Percentiles rank a stretch among this genome's conserved stretches.
Evolutionary conservation across 2,329 filamentous ascomycete species (phyloP).

Genomic region (Trichoderma sp.): DNA sequence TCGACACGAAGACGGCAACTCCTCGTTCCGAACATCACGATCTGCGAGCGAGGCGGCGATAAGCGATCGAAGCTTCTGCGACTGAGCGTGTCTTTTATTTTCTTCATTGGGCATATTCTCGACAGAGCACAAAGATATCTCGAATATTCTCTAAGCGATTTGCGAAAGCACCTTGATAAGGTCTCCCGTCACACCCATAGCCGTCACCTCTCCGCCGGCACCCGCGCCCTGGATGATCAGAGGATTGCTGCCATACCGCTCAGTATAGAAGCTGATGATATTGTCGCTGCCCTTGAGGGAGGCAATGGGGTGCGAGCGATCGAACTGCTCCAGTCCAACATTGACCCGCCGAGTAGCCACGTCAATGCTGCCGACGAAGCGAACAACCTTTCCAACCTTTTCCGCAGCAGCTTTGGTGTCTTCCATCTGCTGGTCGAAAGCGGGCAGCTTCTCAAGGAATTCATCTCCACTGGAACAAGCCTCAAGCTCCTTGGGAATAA

Average conservation of each 20-base stretch:
- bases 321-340: slow-evolving; percentile 89
- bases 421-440: slow-evolving; percentile 90
- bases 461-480: slow-evolving; percentile 75
- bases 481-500: slow-evolving; percentile 88
- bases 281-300: slow-evolving; percentile 96
- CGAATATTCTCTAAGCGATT: slow-evolving; percentile 51
- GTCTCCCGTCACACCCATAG: slow-evolving; percentile 96
- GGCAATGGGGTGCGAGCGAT: slow-evolving; percentile 86
- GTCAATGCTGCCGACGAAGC: slow-evolving; percentile 93
- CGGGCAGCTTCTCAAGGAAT: slow-evolving; percentile 78
- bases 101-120: not conserved
- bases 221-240: slow-evolving; percentile 94
- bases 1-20: not conserved
- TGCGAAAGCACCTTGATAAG: slow-evolving; percentile 83
- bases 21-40: slow-evolving; percentile 12
- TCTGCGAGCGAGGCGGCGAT: slow-evolving; percentile 18
- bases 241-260: slow-evolving; percentile 87
- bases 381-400: slow-evolving; percentile 84
- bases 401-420: slow-evolving; percentile 81
- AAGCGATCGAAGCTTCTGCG: not conserved
- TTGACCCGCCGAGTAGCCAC: slow-evolving; percentile 79
- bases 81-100: not conserved
- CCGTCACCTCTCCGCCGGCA: slow-evolving; percentile 92
- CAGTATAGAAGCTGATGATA: slow-evolving; percentile 98
- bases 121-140: not conserved